Evolutionary conservation across 2,329 filamentous ascomycete genomes (phyloP).

Genomic region (Neopestalotiopsis sp.): DNA sequence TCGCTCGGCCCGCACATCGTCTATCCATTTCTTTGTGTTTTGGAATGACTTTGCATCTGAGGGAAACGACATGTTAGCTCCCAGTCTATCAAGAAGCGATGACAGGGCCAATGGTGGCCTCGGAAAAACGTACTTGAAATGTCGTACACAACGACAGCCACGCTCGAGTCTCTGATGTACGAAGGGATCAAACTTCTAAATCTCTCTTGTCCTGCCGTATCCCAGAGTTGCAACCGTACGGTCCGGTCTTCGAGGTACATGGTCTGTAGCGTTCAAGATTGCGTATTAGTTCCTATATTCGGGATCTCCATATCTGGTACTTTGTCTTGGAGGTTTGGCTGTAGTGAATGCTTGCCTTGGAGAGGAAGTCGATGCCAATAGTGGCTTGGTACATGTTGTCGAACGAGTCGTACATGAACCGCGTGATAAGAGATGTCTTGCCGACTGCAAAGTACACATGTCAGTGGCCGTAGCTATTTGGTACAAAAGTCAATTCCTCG

Average conservation of each 20-base stretch:
- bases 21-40: slow-evolving; percentile 99
- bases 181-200: slow-evolving; percentile 97
- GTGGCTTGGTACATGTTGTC: slow-evolving; percentile 99
- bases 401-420: slow-evolving; percentile 99
- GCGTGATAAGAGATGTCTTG: slow-evolving; percentile 97
- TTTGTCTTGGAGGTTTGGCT: slow-evolving; percentile 11
- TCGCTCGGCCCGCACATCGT: slow-evolving; percentile 94
- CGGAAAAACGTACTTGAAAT: slow-evolving; percentile 72
- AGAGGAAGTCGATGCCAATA: slow-evolving; percentile 98
- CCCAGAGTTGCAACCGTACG: slow-evolving; percentile 96
- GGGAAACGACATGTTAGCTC: slow-evolving; percentile 27
- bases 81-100: neutral
- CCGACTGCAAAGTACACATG: slow-evolving; percentile 68
- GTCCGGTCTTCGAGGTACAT: slow-evolving; percentile 99
- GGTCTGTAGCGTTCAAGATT: slow-evolving; percentile 59
- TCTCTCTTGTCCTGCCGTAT: slow-evolving; percentile 95
- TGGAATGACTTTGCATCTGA: slow-evolving; percentile 93
- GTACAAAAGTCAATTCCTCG: neutral
- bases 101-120: slow-evolving; percentile 14
- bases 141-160: slow-evolving; percentile 98
- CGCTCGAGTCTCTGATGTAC: slow-evolving; percentile 97
- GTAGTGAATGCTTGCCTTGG: slow-evolving; percentile 69
- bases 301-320: neutral
- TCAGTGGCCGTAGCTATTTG: slow-evolving; percentile 3
- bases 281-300: slow-evolving; percentile 18